phyloP scores from a whole-genome alignment of 306 rosid species.

The Senna siamea region DNA sequence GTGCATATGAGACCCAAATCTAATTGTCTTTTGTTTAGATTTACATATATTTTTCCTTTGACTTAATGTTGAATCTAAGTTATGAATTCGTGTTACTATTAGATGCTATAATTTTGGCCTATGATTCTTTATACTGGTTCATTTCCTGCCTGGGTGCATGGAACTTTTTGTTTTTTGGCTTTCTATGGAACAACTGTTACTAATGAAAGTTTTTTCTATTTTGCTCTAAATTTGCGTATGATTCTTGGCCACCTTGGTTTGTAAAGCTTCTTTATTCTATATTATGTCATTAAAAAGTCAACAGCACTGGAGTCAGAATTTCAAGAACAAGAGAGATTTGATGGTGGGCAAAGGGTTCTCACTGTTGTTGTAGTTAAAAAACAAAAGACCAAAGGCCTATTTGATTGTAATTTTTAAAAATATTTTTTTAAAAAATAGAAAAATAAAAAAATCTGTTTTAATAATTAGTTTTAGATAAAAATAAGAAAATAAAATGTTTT shows the following conservation, averaged over 20 bases:
- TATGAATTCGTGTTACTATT: constrained; percentile 7
- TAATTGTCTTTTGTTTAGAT: constrained; percentile 1
- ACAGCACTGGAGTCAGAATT: background rate
- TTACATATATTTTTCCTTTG: too few relatives aligned
- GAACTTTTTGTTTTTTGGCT: too few relatives aligned
- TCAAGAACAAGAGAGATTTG: background rate
- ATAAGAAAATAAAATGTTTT: too few relatives aligned
- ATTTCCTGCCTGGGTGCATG: constrained; percentile 27
- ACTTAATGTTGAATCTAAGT: too few relatives aligned
- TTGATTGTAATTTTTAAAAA: too few relatives aligned
- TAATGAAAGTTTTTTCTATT: constrained; percentile 21
- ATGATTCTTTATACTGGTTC: constrained; percentile 35
- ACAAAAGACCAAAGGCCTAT: too few relatives aligned
- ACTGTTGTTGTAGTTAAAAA: too few relatives aligned
- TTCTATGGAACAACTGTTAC: constrained; percentile 11
- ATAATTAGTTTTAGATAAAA: too few relatives aligned
- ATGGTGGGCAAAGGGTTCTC: background rate
- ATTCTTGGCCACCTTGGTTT: background rate
- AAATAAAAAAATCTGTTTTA: too few relatives aligned
- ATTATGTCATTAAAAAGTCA: background rate
- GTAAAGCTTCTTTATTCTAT: background rate
- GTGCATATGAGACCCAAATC: constrained; percentile 37
- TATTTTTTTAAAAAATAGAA: too few relatives aligned
- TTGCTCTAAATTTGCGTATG: too few relatives aligned
- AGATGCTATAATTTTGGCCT: constrained; percentile 11